Evolutionary conservation across 768 basidiomycete genomes (phyloP), one percentile per base, ranked within the genome.

Genomic region (Podaxis sp.): DNA sequence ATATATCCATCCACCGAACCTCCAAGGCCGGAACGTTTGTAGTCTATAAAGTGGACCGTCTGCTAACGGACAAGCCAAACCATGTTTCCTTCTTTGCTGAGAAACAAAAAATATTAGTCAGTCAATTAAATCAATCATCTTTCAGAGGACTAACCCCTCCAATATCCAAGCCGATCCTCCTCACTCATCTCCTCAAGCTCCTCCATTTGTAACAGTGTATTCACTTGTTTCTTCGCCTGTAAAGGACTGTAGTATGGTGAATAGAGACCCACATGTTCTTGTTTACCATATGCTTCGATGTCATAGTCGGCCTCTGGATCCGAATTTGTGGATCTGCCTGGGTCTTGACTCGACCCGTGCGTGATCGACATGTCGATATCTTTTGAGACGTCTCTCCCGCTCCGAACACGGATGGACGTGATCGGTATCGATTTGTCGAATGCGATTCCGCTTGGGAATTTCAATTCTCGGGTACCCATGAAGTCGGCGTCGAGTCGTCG

Each of bases 221-320:
- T 40, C 50, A 38, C 17, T 13, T 40, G 29, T 22, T 52, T 59
- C 49, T 46, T 50, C 19, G 47, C 37, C 33, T 51, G 36, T 6
- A 59, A 24, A 0, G 58, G 58, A n/a, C 58, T 59, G 22, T 52
- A 59, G 24, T 59, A 59, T 8, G 58, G 58, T 9, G 58, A 59
- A 38, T 51, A 59, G 19, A 40, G 25, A 24, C 38, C 25, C 2
- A 40, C 24, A 11, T 3, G 24, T 5, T 7, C 11, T 12, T 37
- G 19, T 27, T 29, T 19, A 29, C 38, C 3, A 15, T 24, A 43
- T 17, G 49, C 58, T 27, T 59, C 58, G 37, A 59, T 22, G 22
- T 59, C 58, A 17, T 13, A 6, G 15, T 51, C 47, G 11, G 24
- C 49, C 19, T 25, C 12, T 1, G 36, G n/a, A 3, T 59, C 22